A percentile compares a stretch with the other conserved stretches of the same genome.
Conservation (phyloP, 495 filamentous ascomycete species). For the Penicillium arizonense region DNA sequence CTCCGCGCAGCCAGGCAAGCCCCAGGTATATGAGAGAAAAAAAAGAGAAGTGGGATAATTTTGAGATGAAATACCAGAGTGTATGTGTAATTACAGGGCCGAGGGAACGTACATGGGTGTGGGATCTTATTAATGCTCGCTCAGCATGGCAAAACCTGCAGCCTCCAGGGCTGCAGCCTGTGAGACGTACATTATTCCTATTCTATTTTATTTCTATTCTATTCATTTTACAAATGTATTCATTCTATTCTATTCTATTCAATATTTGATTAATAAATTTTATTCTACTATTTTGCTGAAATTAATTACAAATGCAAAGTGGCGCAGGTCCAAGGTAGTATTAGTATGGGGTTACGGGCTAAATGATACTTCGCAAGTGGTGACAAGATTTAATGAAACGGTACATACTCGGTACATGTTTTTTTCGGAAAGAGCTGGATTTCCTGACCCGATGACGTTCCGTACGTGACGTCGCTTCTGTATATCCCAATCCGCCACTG, state of each 20-base stretch:
- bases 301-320: too few relatives aligned
- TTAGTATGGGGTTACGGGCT: background rate
- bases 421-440: slow-evolving; percentile 7
- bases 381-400: slow-evolving; percentile 23
- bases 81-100: slow-evolving; percentile 12
- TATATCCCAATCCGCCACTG: slow-evolving; percentile 7
- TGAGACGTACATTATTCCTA: background rate
- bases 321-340: background rate
- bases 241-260: too few relatives aligned
- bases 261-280: too few relatives aligned
- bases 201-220: background rate
- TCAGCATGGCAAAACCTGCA: background rate
- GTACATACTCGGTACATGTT: background rate
- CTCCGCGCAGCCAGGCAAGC: slow-evolving; percentile 8
- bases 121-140: background rate
- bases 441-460: slow-evolving; percentile 20
- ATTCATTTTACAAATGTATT: too few relatives aligned
- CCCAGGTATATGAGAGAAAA: slow-evolving; percentile 9
- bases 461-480: slow-evolving; percentile 3
- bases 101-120: background rate
- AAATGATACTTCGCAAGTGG: background rate
- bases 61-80: slow-evolving; percentile 30
- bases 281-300: too few relatives aligned
- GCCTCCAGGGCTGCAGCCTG: too few relatives aligned
- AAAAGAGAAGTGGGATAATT: slow-evolving; percentile 18